Conservation (phyloP, 169 alveolate species). For the Hepatocystis sp. region DNA sequence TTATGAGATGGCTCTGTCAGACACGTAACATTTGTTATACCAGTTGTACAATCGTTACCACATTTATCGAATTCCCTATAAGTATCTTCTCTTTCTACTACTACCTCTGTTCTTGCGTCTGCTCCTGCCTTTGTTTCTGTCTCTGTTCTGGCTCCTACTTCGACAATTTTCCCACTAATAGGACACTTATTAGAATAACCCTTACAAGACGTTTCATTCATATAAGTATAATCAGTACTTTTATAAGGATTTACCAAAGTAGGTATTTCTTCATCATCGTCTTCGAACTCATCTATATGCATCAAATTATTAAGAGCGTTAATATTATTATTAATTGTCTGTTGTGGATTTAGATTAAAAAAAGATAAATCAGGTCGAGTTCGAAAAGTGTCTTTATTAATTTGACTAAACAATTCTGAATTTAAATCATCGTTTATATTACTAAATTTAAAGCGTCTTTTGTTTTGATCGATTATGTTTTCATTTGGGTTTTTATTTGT, state of each 20-base stretch:
- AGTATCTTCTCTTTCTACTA: neutral
- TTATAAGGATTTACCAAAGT: slow-evolving; percentile 37
- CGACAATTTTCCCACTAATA: no score
- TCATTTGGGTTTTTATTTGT: no score
- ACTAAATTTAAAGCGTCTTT: no score
- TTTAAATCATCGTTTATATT: neutral
- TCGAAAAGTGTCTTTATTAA: slow-evolving; percentile 75
- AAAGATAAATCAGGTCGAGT: slow-evolving; percentile 74
- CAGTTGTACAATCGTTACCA: neutral
- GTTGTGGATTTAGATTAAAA: slow-evolving; percentile 69
- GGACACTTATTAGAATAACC: no score
- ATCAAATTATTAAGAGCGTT: slow-evolving; percentile 48
- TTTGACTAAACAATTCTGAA: slow-evolving; percentile 76
- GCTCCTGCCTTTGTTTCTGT: neutral
- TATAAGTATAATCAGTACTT: neutral
- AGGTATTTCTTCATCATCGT: slow-evolving; percentile 73
- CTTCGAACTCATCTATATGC: slow-evolving; percentile 39
- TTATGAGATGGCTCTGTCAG: neutral
- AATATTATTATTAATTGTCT: slow-evolving; percentile 67
- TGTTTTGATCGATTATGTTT: neutral
- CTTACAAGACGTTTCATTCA: no score
- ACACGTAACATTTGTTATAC: no score
- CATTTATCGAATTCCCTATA: no score
- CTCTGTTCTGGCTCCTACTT: neutral
- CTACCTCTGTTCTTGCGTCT: neutral